Evolutionary conservation across 108 stramenopile genomes (phyloP).

Genomic region (Discostella stelligeroides): DNA sequence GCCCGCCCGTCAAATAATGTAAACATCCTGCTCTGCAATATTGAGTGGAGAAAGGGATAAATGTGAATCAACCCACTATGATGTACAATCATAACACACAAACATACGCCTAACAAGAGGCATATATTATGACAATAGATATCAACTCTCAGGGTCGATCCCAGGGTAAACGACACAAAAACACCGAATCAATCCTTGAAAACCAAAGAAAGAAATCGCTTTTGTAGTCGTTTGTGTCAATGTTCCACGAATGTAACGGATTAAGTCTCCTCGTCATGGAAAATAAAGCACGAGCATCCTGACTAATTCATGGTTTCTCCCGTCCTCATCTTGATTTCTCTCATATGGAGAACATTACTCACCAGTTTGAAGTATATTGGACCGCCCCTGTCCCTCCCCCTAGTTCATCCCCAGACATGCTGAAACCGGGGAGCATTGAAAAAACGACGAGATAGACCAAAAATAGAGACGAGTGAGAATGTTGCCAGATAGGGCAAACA

Average conservation of each 20-base stretch:
- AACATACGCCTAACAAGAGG: neutral
- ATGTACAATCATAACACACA: conserved; percentile 11
- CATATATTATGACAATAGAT: conserved; percentile 2
- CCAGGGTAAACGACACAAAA: conserved; percentile 31
- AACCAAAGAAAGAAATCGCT: conserved; percentile 2
- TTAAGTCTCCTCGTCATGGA: conserved; percentile 32
- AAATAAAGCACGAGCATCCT: conserved; percentile 28
- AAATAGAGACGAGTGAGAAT: conserved; percentile 11
- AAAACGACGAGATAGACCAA: neutral
- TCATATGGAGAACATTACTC: too few species aligned
- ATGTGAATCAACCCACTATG: conserved; percentile 50
- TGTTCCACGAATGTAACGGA: conserved; percentile 53
- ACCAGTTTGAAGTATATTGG: too few species aligned
- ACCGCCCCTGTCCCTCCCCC: too few species aligned
- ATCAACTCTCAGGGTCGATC: conserved; percentile 55
- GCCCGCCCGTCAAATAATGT: neutral
- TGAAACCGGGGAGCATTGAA: neutral
- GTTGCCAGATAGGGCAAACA: neutral
- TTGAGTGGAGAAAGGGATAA: conserved; percentile 4
- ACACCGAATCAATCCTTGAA: conserved; percentile 19
- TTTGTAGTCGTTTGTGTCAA: conserved; percentile 22
- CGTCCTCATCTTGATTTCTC: too few species aligned
- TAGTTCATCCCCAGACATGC: too few species aligned
- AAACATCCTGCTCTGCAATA: too few species aligned
- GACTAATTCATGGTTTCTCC: conserved; percentile 44